These are phyloP conservation scores for Cryptococcus sp. DNA, from an alignment of 1,284 basidiomycete genomes.

Conservation along the genomic window DNA sequence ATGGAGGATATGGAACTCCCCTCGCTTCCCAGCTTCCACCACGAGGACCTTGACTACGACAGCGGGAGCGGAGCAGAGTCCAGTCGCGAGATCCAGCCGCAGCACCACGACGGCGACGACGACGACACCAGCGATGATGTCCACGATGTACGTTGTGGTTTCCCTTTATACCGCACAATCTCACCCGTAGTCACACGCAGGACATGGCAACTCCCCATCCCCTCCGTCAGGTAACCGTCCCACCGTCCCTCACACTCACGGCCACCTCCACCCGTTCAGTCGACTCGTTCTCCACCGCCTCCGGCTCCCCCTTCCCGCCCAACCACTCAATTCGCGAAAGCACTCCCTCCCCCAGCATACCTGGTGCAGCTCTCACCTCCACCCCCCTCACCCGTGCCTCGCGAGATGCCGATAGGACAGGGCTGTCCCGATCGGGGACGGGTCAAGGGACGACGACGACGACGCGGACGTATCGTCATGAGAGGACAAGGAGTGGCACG, in stretches of 20 bases:
- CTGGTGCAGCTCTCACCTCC: conserved; percentile 25
- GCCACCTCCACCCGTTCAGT: conserved; percentile 6
- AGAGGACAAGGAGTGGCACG: conserved; percentile 20
- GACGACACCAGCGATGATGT: neutral
- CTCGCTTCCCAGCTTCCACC: conserved; percentile 43
- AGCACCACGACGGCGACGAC: neutral
- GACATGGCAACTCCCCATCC: conserved; percentile 34
- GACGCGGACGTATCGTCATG: conserved; percentile 9
- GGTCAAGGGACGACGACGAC: conserved; percentile 5
- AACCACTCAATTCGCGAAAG: neutral
- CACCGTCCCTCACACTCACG: conserved; percentile 10
- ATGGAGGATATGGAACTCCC: conserved; percentile 43
- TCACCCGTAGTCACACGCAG: conserved; percentile 1
- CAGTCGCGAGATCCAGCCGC: conserved; percentile 4
- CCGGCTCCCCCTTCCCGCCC: conserved; percentile 32
- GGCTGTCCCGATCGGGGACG: neutral
- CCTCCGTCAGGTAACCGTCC: conserved; percentile 13
- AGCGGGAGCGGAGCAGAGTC: conserved; percentile 13
- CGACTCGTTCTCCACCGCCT: conserved; percentile 24
- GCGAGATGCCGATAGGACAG: neutral
- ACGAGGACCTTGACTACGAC: conserved; percentile 40
- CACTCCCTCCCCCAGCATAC: conserved; percentile 22
- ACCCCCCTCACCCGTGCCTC: conserved; percentile 25
- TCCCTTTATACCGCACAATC: neutral
- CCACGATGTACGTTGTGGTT: conserved; percentile 6